Base-by-base conservation (phyloP, 805 yeast genomes). In the Phaffomyces opuntiae region DNA sequence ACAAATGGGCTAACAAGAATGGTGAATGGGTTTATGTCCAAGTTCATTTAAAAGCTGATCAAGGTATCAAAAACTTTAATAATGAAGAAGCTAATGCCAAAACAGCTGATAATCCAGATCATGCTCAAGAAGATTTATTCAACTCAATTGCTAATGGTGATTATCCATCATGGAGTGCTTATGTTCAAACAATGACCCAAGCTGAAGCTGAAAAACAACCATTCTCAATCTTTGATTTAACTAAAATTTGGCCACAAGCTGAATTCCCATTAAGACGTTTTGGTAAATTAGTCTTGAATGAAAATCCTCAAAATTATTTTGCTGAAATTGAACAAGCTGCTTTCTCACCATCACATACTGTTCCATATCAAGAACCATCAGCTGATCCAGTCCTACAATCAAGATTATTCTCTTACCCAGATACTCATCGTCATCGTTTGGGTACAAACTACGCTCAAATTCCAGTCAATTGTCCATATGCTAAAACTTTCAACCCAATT, bases 221-320 rank as follows among this genome's bases (percentile, higher is more conserved):
- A 61, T 87, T 84, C 68, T 83, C 91, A 7, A 90, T 89, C 39
- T 87, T 86, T 62, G 96, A 88, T 67, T 74, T 88, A 65, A 88
- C 96, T 52, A 89, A 89, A 72, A 84, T 86, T 46, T 88, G 96
- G 96, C 88, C 96, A 33, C 95, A 88, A 62, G 70, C 69, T 56
- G 82, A 87, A 47, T 88, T 80, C 74, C 96, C 96, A 60, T 67
- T 88, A 69, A 79, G 96, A 66, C 80, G 81, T 65, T 82, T 88
- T 62, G 96, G 96, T 64, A 81, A 80, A 64, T 70, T 87, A 53
- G 80, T 78, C 2, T 67, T 87, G 64, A 83, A 87, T 66, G 87
- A 85, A 67, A 87, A 87, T 68, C 93, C 96, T 49, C 70, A 77
- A 66, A 87, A 87, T 67, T 88, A 81, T 68, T 87, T 87, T 64